phyloP scores from a whole-genome alignment of 2,329 filamentous ascomycete genomes.

The Fusarium illudens region DNA sequence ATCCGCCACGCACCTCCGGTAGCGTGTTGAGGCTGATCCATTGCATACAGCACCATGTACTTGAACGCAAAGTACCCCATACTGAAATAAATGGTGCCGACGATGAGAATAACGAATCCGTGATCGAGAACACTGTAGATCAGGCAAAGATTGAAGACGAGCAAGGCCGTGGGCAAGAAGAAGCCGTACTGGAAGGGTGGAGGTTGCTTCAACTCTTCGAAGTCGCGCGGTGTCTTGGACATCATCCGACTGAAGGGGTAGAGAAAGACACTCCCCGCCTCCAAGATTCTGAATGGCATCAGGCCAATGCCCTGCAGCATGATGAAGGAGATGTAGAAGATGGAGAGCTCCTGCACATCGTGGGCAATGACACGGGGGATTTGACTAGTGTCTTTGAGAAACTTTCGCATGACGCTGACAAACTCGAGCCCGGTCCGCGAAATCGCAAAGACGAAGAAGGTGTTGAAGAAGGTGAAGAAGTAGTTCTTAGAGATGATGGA shows the following conservation, averaged over 20 bases:
- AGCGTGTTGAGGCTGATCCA: conserved; percentile 95
- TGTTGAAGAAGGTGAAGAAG: conserved; percentile 99
- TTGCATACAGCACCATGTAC: conserved; percentile 96
- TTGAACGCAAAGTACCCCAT: conserved; percentile 93
- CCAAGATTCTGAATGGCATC: conserved; percentile 89
- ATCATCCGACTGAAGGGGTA: conserved; percentile 82
- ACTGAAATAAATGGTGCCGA: conserved; percentile 83
- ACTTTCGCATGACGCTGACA: conserved; percentile 74
- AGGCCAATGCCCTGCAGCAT: conserved; percentile 93
- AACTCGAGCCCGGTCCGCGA: conserved; percentile 85
- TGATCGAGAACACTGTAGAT: conserved; percentile 89
- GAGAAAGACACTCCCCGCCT: conserved; percentile 84
- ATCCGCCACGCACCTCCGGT: conserved; percentile 96
- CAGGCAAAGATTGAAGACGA: conserved; percentile 93
- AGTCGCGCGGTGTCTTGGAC: conserved; percentile 90
- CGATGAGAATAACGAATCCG: conserved; percentile 82
- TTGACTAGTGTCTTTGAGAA: conserved; percentile 79
- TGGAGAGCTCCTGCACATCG: conserved; percentile 76
- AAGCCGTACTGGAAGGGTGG: conserved; percentile 95
- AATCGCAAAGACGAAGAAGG: conserved; percentile 93
- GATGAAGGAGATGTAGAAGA: conserved; percentile 94
- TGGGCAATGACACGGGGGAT: conserved; percentile 79
- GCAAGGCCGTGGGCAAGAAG: conserved; percentile 88
- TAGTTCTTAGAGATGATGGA: conserved; percentile 98
- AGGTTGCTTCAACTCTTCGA: conserved; percentile 80